Conservation (phyloP, 257 asterid genomes). For the Anisodus tanguticus region DNA sequence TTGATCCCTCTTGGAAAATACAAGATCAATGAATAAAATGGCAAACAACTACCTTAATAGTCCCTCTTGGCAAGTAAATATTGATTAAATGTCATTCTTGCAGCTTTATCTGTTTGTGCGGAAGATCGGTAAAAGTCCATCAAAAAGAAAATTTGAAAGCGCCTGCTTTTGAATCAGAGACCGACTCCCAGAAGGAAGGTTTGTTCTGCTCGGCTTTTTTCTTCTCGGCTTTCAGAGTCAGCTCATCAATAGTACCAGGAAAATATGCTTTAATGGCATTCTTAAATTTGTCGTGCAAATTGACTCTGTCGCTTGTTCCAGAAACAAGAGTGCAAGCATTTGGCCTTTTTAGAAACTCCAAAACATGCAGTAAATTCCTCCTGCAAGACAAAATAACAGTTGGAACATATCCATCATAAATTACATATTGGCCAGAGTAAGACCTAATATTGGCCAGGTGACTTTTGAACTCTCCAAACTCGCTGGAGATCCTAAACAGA, state of each 20-base stretch:
- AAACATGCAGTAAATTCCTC: constrained; percentile 81
- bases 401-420: not conserved
- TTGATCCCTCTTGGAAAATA: not conserved
- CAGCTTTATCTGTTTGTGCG: constrained; percentile 1
- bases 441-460: not conserved
- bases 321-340: constrained; percentile 88
- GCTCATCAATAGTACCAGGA: constrained; percentile 72
- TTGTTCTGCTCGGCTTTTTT: constrained; percentile 58
- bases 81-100: not conserved
- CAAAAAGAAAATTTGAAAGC: constrained; percentile 85
- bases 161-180: constrained; percentile 77
- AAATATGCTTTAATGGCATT: constrained; percentile 61
- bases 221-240: constrained; percentile 63
- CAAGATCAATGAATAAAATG: constrained; percentile 23
- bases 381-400: constrained; percentile 47
- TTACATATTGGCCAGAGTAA: not conserved
- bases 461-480: constrained; percentile 22
- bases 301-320: constrained; percentile 86
- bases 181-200: constrained; percentile 88
- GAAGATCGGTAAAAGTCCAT: not conserved
- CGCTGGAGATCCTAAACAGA: not conserved
- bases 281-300: constrained; percentile 75
- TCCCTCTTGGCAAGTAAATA: not conserved
- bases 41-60: not conserved
- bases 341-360: constrained; percentile 86